These are phyloP conservation scores for Cladosporium cucumerinum DNA, from an alignment of 2,329 filamentous ascomycete genomes.

Conservation along the genomic window DNA sequence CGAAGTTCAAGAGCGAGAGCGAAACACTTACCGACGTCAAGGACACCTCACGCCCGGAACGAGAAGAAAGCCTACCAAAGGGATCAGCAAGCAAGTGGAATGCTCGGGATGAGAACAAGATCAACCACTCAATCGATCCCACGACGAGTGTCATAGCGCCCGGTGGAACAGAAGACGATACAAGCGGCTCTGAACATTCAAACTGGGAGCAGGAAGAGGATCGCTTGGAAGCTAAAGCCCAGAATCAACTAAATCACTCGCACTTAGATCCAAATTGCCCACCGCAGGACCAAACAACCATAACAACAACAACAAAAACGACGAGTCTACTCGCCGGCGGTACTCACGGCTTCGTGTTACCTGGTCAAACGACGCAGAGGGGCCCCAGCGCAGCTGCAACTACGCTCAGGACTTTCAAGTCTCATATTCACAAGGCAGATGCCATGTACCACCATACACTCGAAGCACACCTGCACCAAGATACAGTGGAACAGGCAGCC, in stretches of 20 bases:
- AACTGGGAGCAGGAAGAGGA: too few species aligned
- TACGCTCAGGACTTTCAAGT: background rate
- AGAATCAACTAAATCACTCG: too few species aligned
- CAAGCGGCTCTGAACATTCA: too few species aligned
- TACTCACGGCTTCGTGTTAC: background rate
- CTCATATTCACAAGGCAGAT: background rate
- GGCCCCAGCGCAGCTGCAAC: background rate
- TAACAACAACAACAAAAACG: background rate
- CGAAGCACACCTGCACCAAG: background rate
- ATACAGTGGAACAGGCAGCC: background rate
- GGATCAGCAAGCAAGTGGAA: too few species aligned
- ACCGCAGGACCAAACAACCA: background rate
- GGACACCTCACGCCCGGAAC: background rate
- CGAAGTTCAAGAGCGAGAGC: background rate
- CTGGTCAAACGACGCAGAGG: background rate
- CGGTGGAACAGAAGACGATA: too few species aligned
- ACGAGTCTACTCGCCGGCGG: background rate
- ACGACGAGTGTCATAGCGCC: too few species aligned
- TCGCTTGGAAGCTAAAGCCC: too few species aligned
- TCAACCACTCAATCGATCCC: too few species aligned
- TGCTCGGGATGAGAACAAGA: too few species aligned
- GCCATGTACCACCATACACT: background rate
- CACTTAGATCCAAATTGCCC: background rate
- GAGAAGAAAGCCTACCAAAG: too few species aligned
- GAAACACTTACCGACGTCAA: background rate